Percentiles rank a stretch among this genome's conserved stretches.
phyloP scores from a whole-genome alignment of 2,329 filamentous ascomycete species.

The Ceratocystis papillata region DNA sequence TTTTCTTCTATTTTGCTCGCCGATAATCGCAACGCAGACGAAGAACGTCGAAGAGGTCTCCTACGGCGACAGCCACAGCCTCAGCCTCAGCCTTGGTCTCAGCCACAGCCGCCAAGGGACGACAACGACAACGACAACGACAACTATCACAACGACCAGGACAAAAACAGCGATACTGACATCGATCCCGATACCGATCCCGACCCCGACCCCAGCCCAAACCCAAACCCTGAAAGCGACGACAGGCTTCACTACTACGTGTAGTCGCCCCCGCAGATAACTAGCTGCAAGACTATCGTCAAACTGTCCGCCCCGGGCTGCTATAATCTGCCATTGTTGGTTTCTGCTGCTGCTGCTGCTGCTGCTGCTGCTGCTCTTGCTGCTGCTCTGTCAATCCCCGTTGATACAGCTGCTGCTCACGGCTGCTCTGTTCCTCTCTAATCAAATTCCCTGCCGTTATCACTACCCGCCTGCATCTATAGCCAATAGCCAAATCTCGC shows the following conservation, averaged over 20 bases:
- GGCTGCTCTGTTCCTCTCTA: too few species aligned
- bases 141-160: neutral
- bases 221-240: neutral
- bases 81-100: neutral
- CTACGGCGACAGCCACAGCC: neutral
- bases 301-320: neutral
- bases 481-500: neutral
- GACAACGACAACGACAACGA: neutral
- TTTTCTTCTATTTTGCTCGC: neutral
- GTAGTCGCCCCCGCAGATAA: too few species aligned
- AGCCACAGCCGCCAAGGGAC: neutral
- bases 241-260: too few species aligned
- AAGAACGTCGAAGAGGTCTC: neutral
- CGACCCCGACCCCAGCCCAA: neutral
- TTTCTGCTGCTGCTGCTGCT: too few species aligned
- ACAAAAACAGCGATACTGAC: neutral
- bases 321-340: neutral
- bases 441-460: neutral
- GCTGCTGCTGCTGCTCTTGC: neutral
- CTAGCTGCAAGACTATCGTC: neutral
- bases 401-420: too few species aligned
- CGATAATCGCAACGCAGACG: neutral
- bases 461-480: slow-evolving; percentile 6
- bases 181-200: neutral
- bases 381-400: neutral